phyloP scores from a whole-genome alignment of 257 asterid genomes.

The Salvia splendens region DNA sequence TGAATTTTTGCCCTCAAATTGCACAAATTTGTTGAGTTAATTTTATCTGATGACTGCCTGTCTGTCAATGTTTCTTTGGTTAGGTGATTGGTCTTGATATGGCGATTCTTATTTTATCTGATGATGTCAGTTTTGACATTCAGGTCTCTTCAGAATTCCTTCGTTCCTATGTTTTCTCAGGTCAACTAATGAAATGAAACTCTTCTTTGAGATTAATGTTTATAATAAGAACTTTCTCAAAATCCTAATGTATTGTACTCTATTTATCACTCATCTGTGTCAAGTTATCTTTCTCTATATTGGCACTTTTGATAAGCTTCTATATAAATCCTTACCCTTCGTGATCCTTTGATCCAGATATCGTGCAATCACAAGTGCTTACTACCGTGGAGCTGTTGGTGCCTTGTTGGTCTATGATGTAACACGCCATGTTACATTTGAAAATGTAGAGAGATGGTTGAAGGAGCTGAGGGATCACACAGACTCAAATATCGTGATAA shows the following conservation, averaged over 20 bases:
- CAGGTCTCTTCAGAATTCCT: not conserved
- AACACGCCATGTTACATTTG: conserved; percentile 43
- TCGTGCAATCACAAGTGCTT: conserved; percentile 51
- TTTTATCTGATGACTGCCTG: not conserved
- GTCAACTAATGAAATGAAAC: conserved; percentile 2
- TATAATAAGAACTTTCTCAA: not conserved
- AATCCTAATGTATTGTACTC: not conserved
- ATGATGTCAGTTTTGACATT: not conserved
- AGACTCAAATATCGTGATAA: conserved; percentile 39
- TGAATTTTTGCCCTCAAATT: not conserved
- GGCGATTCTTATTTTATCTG: not conserved
- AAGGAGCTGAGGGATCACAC: conserved; percentile 48
- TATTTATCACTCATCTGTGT: not conserved
- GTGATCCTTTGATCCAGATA: conserved; percentile 33
- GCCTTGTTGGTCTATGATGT: conserved; percentile 46
- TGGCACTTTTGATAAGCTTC: not conserved
- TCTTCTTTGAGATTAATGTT: conserved; percentile 11
- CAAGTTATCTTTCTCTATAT: not conserved
- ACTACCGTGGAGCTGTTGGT: conserved; percentile 48
- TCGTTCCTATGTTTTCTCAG: not conserved
- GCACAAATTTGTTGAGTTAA: not conserved
- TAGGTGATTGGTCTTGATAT: not conserved
- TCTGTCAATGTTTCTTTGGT: not conserved
- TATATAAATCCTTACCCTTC: not conserved
- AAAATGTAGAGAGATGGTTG: conserved; percentile 47